Conservation (phyloP, 805 yeast species). For the Teunomyces kruisii region DNA sequence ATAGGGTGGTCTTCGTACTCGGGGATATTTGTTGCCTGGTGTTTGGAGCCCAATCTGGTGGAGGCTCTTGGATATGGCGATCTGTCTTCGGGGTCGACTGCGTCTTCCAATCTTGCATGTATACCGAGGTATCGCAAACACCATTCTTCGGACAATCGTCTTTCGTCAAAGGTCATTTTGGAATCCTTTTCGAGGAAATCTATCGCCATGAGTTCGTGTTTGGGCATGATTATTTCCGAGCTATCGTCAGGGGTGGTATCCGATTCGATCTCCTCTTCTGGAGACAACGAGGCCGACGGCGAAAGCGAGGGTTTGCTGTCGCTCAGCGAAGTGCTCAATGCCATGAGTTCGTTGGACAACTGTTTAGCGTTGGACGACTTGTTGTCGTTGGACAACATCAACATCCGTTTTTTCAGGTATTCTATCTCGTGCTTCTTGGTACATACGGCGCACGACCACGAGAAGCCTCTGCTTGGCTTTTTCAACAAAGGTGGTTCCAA, state of each 20-base stretch:
- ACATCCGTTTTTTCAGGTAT: slow-evolving; percentile 35
- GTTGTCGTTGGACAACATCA: slow-evolving; percentile 45
- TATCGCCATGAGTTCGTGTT: slow-evolving; percentile 57
- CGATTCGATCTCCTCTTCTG: slow-evolving; percentile 7
- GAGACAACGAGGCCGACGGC: not conserved
- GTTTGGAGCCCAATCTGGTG: slow-evolving; percentile 70
- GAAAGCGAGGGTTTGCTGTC: slow-evolving; percentile 1
- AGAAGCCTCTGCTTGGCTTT: slow-evolving; percentile 84
- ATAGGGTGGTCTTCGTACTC: slow-evolving; percentile 64
- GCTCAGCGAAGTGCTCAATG: slow-evolving; percentile 9
- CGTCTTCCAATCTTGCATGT: slow-evolving; percentile 73
- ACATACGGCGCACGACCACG: slow-evolving; percentile 87
- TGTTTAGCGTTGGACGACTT: slow-evolving; percentile 39
- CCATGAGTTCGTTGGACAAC: slow-evolving; percentile 21
- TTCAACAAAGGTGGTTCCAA: slow-evolving; percentile 78
- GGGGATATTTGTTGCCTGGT: slow-evolving; percentile 66
- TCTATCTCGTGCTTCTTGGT: slow-evolving; percentile 54
- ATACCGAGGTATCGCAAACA: slow-evolving; percentile 76
- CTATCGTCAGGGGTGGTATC: slow-evolving; percentile 9
- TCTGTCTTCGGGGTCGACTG: slow-evolving; percentile 71
- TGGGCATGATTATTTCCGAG: slow-evolving; percentile 33
- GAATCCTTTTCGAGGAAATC: slow-evolving; percentile 51
- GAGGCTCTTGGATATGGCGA: slow-evolving; percentile 77
- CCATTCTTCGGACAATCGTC: slow-evolving; percentile 73
- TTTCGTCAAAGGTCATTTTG: slow-evolving; percentile 37